Base-by-base conservation (phyloP, 1,284 basidiomycete species). In the Trichosporon ovoides region DNA sequence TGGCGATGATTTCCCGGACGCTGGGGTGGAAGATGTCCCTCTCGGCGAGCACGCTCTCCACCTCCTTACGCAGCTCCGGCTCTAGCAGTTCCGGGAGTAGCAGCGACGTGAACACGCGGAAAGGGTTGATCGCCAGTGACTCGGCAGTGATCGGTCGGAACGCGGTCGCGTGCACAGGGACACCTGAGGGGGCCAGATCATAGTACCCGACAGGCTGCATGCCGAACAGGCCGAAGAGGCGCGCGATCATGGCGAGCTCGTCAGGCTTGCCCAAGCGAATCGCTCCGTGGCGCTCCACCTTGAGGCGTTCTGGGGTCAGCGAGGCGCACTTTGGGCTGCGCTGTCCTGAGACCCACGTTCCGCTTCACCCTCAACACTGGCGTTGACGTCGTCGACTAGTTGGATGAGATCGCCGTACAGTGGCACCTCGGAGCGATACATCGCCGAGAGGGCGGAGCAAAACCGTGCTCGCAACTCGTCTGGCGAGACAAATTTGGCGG, bases 161-260 rank as follows among this genome's bases (percentile, higher is more conserved):
- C 0, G 78, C 77, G 0, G 78, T 79, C 0, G 78, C 71, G 61
- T 79, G 78, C n/a, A 79, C 77, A 9, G 78, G 78, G 11, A 78
- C 63, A 16, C 74, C 73, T 3, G 74, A 69, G 38, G 66, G 68
- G 16, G 73, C 71, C 35, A 79, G 69, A 59, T 79, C 77, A 62
- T 79, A 79, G 66, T 79, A 79, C 3, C 77, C 77, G 0, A 79
- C 77, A 2, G 77, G 70, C 35, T 66, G 59, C 78, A 79, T 79
- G 16, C 75, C 77, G 66, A 79, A 72, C 14, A 68, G 59, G 1
- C 53, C 54, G 55, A 79, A 80, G 18, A 79, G 68, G 13, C 76
- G 66, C 1, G 76, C 60, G n/a, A 80, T 71, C 37, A 72, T 69
- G 14, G 57, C 38, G 1, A 80, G 69, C 63, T 80, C 78, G 12